phyloP scores from a whole-genome alignment of 2,329 filamentous ascomycete species.

The Dactylellina sp. region DNA sequence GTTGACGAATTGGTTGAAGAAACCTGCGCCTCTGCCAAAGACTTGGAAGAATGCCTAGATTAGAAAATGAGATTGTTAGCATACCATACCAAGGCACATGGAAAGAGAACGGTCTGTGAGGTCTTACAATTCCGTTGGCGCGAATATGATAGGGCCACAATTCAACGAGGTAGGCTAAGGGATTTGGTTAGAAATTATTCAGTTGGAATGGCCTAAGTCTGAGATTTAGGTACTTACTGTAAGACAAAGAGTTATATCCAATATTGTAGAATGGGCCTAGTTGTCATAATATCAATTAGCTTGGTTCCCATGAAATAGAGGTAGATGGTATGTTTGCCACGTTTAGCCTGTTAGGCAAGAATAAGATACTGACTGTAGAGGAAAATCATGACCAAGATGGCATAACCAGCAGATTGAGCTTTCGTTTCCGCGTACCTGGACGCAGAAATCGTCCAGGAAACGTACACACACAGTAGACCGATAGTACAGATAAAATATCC shows the following conservation, averaged over 20 bases:
- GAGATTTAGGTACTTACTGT: slow-evolving; percentile 66
- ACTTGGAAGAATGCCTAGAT: slow-evolving; percentile 61
- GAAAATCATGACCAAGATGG: slow-evolving; percentile 65
- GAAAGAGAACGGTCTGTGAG: slow-evolving; percentile 58
- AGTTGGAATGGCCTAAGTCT: neutral
- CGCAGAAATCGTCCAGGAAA: slow-evolving; percentile 64
- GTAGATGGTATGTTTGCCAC: too few relatives aligned
- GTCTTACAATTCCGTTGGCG: slow-evolving; percentile 69
- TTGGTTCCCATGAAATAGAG: too few relatives aligned
- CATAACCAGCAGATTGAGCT: slow-evolving; percentile 62
- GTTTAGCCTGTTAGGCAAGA: too few relatives aligned
- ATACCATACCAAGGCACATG: too few relatives aligned
- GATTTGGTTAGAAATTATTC: neutral
- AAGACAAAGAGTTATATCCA: slow-evolving; percentile 75
- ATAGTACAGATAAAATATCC: slow-evolving; percentile 62
- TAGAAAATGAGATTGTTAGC: slow-evolving; percentile 36
- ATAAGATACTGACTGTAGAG: slow-evolving; percentile 62
- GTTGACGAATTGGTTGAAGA: slow-evolving; percentile 68
- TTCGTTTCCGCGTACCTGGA: slow-evolving; percentile 63
- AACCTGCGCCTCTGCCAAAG: slow-evolving; percentile 64
- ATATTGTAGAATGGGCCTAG: slow-evolving; percentile 71
- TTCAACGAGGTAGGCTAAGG: slow-evolving; percentile 69
- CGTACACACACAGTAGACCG: slow-evolving; percentile 63
- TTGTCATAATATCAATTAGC: neutral
- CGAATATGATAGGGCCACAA: slow-evolving; percentile 71